Percentiles rank a stretch among this genome's conserved stretches.
Conservation (phyloP, 2,329 filamentous ascomycete species). For the Fusarium pseudocircinatum region DNA sequence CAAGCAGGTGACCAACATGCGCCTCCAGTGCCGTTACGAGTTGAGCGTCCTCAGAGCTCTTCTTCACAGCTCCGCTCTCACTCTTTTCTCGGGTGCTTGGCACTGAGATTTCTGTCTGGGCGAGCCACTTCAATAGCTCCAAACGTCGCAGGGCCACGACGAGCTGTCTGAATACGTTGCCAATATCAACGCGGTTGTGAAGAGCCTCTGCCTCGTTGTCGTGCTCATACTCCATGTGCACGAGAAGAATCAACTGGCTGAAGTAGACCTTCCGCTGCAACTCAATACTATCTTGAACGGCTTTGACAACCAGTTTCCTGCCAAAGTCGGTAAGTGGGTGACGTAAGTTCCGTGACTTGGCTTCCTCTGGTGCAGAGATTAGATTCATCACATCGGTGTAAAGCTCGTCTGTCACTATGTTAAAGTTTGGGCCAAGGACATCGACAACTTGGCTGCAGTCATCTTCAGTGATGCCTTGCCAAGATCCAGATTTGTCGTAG, state of each 20-base stretch:
- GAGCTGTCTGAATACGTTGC: slow-evolving; percentile 74
- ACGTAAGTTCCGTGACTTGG: slow-evolving; percentile 56
- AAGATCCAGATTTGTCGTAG: slow-evolving; percentile 81
- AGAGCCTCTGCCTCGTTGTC: slow-evolving; percentile 76
- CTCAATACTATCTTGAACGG: slow-evolving; percentile 81
- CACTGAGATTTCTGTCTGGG: slow-evolving; percentile 65
- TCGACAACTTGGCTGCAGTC: slow-evolving; percentile 76
- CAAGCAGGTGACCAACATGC: slow-evolving; percentile 70
- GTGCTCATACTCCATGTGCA: slow-evolving; percentile 87
- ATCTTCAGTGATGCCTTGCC: slow-evolving; percentile 82
- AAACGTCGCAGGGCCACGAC: slow-evolving; percentile 76
- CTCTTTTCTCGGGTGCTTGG: slow-evolving; percentile 55
- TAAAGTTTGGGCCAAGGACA: slow-evolving; percentile 73
- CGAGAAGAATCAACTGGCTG: slow-evolving; percentile 82
- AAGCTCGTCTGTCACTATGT: slow-evolving; percentile 63
- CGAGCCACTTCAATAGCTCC: slow-evolving; percentile 77
- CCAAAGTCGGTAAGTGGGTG: slow-evolving; percentile 78
- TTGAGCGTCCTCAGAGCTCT: slow-evolving; percentile 56
- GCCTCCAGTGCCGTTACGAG: slow-evolving; percentile 68
- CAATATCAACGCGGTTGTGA: slow-evolving; percentile 70
- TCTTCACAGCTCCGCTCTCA: slow-evolving; percentile 50
- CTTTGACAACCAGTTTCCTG: slow-evolving; percentile 76
- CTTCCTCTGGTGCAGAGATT: slow-evolving; percentile 57
- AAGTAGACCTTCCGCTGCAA: slow-evolving; percentile 79
- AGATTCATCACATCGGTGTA: slow-evolving; percentile 62